Percentiles rank a stretch among this genome's conserved stretches.
These are phyloP conservation scores for Saccharum spontaneum DNA, from an alignment of 176 grass and related monocot genomes.

Conservation along the genomic window DNA sequence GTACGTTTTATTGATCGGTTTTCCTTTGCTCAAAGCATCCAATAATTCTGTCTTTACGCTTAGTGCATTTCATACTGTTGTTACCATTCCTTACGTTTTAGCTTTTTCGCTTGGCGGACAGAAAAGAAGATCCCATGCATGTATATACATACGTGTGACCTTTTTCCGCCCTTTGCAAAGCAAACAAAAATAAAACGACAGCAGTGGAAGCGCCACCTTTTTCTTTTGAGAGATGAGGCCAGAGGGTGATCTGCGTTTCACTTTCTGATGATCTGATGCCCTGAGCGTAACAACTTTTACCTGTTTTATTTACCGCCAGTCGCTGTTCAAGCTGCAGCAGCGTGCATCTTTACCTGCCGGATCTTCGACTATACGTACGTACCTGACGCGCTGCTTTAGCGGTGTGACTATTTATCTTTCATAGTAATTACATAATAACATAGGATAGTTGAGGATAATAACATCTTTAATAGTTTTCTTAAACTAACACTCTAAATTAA, in stretches of 20 bases:
- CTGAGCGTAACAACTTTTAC: conserved; percentile 6
- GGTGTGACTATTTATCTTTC: not conserved
- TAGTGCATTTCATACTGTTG: conserved; percentile 39
- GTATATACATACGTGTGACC: not conserved
- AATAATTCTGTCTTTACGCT: conserved; percentile 56
- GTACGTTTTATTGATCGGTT: conserved; percentile 31
- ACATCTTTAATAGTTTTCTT: not conserved
- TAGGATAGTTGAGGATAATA: not conserved
- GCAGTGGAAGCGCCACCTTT: conserved; percentile 24
- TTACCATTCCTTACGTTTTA: conserved; percentile 46
- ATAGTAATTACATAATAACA: not conserved
- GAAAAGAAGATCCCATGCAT: conserved; percentile 48
- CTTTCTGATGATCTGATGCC: conserved; percentile 8
- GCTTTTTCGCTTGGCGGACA: conserved; percentile 25
- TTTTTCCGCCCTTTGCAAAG: conserved; percentile 36
- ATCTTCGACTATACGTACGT: not conserved
- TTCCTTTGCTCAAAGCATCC: conserved; percentile 33
- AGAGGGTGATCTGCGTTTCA: conserved; percentile 10
- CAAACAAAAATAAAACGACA: conserved; percentile 53
- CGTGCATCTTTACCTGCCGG: not conserved
- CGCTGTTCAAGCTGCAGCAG: not conserved
- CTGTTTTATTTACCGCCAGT: conserved; percentile 24
- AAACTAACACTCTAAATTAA: not conserved
- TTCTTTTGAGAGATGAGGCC: conserved; percentile 23
- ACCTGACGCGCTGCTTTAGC: too few relatives aligned